Evolutionary conservation across 202 grass and related monocot species (phyloP).

Genomic region (Hordeum pubiflorum): DNA sequence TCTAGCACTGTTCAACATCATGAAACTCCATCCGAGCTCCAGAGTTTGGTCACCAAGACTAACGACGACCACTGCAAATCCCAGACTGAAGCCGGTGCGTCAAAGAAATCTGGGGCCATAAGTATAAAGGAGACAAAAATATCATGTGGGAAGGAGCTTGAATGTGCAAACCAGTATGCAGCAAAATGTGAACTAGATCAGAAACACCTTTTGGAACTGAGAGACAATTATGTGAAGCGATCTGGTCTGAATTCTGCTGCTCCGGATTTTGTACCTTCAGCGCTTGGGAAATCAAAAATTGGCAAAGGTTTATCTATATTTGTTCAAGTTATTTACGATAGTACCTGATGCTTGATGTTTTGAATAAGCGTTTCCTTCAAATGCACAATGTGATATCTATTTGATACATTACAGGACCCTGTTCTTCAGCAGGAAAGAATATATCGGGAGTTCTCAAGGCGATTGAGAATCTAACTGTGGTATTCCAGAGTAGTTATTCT

Average conservation of each 20-base stretch:
- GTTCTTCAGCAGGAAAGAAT: constrained; percentile 21
- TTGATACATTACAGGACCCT: constrained; percentile 26
- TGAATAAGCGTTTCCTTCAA: background rate
- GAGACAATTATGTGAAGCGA: constrained; percentile 21
- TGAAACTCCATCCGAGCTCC: background rate
- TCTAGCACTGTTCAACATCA: background rate
- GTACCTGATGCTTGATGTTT: background rate
- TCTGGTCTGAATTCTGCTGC: constrained; percentile 37
- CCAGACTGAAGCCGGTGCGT: background rate
- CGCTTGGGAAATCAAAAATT: constrained; percentile 26
- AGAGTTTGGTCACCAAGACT: constrained; percentile 23
- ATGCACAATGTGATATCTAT: background rate
- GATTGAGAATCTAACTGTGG: constrained; percentile 36
- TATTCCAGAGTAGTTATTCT: constrained; percentile 31
- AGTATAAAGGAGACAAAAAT: constrained; percentile 7
- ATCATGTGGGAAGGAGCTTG: constrained; percentile 16
- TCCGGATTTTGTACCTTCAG: constrained; percentile 33
- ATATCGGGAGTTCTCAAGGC: constrained; percentile 34
- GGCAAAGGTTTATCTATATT: constrained; percentile 15
- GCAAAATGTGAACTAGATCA: constrained; percentile 8
- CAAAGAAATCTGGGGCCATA: constrained; percentile 19
- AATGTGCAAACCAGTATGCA: constrained; percentile 6
- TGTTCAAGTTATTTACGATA: constrained; percentile 10
- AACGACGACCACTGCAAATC: constrained; percentile 5
- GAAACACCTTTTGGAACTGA: background rate